Conservation (phyloP, 2,329 filamentous ascomycete species). For the Eutypa lata region DNA sequence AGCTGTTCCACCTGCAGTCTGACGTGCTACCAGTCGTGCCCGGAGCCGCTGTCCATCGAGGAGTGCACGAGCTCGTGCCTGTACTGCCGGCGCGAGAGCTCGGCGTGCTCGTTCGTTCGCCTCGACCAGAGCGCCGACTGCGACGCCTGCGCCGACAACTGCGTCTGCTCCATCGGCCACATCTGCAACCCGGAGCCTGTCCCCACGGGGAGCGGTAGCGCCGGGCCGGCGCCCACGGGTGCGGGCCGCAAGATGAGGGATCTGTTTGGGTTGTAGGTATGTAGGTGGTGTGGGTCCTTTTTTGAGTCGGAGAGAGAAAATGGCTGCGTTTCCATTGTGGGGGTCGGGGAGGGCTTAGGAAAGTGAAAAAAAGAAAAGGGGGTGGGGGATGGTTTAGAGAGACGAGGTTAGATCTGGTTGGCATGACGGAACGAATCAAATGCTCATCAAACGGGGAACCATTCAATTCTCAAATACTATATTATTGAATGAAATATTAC, state of each 20-base stretch:
- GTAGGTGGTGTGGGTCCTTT: too few relatives aligned
- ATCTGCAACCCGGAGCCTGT: neutral
- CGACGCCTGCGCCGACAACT: neutral
- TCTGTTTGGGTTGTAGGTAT: too few relatives aligned
- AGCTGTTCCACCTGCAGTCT: neutral
- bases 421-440: too few relatives aligned
- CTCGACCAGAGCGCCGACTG: neutral
- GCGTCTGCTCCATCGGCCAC: neutral
- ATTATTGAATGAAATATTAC: too few relatives aligned
- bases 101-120: neutral
- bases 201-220: neutral
- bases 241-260: neutral
- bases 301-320: too few relatives aligned
- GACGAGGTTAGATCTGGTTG: too few relatives aligned
- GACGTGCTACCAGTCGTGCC: neutral
- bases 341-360: too few relatives aligned
- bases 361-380: too few relatives aligned
- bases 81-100: neutral
- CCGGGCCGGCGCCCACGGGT: neutral
- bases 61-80: neutral
- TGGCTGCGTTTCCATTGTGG: too few relatives aligned
- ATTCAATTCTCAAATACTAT: too few relatives aligned
- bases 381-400: too few relatives aligned
- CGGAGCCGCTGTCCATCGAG: neutral
- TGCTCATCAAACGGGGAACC: too few relatives aligned